A percentile compares a stretch with the other conserved stretches of the same genome.
These are phyloP conservation scores for Flammula alnicola DNA, from an alignment of 1,284 basidiomycete genomes.

Conservation along the genomic window DNA sequence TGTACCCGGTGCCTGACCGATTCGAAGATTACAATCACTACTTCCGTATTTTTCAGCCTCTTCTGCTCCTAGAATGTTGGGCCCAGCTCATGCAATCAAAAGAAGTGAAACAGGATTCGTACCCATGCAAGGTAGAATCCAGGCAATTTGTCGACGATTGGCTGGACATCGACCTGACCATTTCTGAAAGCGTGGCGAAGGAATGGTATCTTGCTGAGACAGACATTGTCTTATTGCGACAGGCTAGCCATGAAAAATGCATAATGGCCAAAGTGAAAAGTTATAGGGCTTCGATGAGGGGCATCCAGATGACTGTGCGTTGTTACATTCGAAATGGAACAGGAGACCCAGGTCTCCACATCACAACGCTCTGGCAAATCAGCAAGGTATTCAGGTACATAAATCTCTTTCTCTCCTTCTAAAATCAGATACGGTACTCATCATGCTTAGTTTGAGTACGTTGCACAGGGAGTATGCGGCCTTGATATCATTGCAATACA, in stretches of 20 bases:
- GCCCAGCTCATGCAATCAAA: conserved; percentile 84
- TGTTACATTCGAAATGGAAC: conserved; percentile 47
- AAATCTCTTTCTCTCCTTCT: not conserved
- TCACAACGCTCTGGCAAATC: conserved; percentile 74
- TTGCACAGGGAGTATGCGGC: conserved; percentile 93
- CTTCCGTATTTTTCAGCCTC: conserved; percentile 78
- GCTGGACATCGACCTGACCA: conserved; percentile 71
- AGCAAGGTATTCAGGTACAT: conserved; percentile 82
- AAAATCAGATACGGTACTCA: conserved; percentile 5
- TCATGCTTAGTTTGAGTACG: conserved; percentile 79
- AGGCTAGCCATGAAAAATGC: conserved; percentile 51
- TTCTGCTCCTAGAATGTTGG: conserved; percentile 94
- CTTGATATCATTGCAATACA: conserved; percentile 82
- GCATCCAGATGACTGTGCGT: conserved; percentile 54
- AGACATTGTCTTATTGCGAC: conserved; percentile 77
- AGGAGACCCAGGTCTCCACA: conserved; percentile 61
- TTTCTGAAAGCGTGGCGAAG: conserved; percentile 59
- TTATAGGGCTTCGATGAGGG: conserved; percentile 59
- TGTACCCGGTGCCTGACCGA: conserved; percentile 60
- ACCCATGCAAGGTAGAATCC: conserved; percentile 62
- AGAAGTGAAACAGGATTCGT: conserved; percentile 59
- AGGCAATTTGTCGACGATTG: conserved; percentile 75
- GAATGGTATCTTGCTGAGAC: conserved; percentile 82
- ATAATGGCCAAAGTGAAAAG: conserved; percentile 81
- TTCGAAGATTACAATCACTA: conserved; percentile 79